These are phyloP conservation scores for Megacollybia marginata DNA, from an alignment of 768 basidiomycete species.

Conservation along the genomic window DNA sequence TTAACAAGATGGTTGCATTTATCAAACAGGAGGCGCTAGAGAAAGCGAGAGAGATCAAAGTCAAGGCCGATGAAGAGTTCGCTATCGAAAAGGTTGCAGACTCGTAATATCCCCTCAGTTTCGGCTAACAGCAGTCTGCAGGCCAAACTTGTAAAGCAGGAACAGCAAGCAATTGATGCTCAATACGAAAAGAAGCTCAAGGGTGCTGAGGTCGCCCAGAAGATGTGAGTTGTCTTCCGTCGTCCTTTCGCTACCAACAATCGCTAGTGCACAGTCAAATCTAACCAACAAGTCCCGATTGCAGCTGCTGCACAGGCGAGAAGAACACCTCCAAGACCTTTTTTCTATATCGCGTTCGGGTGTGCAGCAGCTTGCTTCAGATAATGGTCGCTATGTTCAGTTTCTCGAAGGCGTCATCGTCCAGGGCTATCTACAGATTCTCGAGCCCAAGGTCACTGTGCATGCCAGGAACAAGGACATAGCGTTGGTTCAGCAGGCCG, in stretches of 20 bases:
- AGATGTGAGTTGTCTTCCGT: slow-evolving; percentile 61
- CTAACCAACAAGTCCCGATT: slow-evolving; percentile 95
- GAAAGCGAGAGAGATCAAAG: slow-evolving; percentile 93
- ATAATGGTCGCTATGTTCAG: slow-evolving; percentile 65
- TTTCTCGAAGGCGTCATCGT: slow-evolving; percentile 81
- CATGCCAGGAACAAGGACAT: slow-evolving; percentile 63
- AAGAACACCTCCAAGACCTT: slow-evolving; percentile 86
- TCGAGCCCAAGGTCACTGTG: slow-evolving; percentile 68
- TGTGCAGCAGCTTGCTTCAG: slow-evolving; percentile 54
- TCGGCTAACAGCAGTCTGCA: slow-evolving; percentile 21
- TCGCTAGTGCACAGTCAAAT: slow-evolving; percentile 80
- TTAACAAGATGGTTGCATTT: slow-evolving; percentile 99
- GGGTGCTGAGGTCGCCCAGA: slow-evolving; percentile 87
- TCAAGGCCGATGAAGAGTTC: slow-evolving; percentile 98
- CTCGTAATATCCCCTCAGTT: neutral
- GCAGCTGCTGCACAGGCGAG: slow-evolving; percentile 80
- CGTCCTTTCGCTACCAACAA: neutral
- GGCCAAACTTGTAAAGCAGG: slow-evolving; percentile 97
- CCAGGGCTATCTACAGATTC: slow-evolving; percentile 77
- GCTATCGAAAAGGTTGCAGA: slow-evolving; percentile 86
- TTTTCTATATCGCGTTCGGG: slow-evolving; percentile 66
- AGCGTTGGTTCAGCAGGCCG: slow-evolving; percentile 53
- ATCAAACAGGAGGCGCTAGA: slow-evolving; percentile 98
- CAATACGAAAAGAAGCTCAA: slow-evolving; percentile 96
- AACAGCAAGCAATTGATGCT: slow-evolving; percentile 90